Percentiles rank a stretch among this genome's conserved stretches.
phyloP scores from a whole-genome alignment of 169 alveolate species.

The Cryptosporidium ubiquitum region DNA sequence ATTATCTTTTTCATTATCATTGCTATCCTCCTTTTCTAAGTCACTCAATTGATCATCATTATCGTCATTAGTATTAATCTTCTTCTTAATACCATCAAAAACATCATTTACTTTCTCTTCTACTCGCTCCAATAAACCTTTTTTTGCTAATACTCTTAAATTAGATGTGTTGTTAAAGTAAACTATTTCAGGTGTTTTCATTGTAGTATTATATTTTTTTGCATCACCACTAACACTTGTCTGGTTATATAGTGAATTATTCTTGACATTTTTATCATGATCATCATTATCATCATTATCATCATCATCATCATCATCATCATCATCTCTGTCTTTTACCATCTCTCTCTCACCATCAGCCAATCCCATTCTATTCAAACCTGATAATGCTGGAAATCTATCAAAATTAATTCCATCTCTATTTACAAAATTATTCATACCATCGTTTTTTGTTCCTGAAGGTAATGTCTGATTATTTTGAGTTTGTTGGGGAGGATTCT shows the following conservation, averaged over 20 bases:
- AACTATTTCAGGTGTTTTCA: background rate
- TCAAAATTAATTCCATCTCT: background rate
- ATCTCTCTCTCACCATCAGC: background rate
- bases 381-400: background rate
- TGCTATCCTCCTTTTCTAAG: background rate
- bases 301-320: background rate
- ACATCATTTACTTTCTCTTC: slow-evolving; percentile 24
- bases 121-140: slow-evolving; percentile 24
- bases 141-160: slow-evolving; percentile 37
- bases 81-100: slow-evolving; percentile 38
- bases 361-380: background rate
- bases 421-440: too few species aligned
- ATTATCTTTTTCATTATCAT: background rate
- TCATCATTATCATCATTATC: background rate
- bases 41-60: background rate
- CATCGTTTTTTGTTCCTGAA: background rate
- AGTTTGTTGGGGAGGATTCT: too few species aligned
- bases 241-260: background rate
- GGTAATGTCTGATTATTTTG: background rate
- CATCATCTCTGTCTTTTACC: background rate
- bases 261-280: background rate
- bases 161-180: slow-evolving; percentile 1
- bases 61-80: too few species aligned
- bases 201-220: background rate
- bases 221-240: background rate